Evolutionary conservation across 352 stramenopile species (phyloP).

Genomic region (Albugo candida): DNA sequence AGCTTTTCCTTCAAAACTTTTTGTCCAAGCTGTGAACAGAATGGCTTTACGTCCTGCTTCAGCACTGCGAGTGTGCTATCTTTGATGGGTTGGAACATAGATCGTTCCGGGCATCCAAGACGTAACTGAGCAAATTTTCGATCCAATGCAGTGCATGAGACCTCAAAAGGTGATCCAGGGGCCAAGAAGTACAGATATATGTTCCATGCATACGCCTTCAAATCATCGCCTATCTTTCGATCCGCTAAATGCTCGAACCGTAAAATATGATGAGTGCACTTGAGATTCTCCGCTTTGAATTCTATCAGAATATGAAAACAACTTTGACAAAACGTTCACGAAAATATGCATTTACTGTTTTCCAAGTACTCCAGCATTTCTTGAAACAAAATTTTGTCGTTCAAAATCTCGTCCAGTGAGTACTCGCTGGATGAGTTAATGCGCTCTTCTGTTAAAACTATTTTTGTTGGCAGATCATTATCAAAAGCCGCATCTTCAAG

Average conservation of each 20-base stretch:
- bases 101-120: conserved; percentile 55
- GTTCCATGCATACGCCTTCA: conserved; percentile 66
- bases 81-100: conserved; percentile 73
- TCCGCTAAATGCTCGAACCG: conserved; percentile 57
- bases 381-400: conserved; percentile 60
- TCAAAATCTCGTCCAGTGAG: conserved; percentile 62
- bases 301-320: conserved; percentile 7
- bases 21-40: conserved; percentile 38
- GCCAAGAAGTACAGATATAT: conserved; percentile 74
- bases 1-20: conserved; percentile 51
- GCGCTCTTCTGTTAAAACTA: conserved; percentile 35
- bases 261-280: conserved; percentile 47
- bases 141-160: conserved; percentile 67
- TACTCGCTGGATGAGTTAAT: conserved; percentile 22
- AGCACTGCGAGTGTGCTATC: conserved; percentile 73
- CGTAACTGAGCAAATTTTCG: conserved; percentile 63
- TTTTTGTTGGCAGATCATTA: conserved; percentile 33
- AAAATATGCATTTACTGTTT: conserved; percentile 32
- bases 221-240: conserved; percentile 40
- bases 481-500: conserved; percentile 48
- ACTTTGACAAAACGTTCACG: neutral
- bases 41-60: conserved; percentile 69
- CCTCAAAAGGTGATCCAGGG: conserved; percentile 44
- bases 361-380: conserved; percentile 76
- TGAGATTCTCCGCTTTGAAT: conserved; percentile 24